Evolutionary conservation across 805 yeast species (phyloP).

Genomic region (Blastobotrys terrestris): DNA sequence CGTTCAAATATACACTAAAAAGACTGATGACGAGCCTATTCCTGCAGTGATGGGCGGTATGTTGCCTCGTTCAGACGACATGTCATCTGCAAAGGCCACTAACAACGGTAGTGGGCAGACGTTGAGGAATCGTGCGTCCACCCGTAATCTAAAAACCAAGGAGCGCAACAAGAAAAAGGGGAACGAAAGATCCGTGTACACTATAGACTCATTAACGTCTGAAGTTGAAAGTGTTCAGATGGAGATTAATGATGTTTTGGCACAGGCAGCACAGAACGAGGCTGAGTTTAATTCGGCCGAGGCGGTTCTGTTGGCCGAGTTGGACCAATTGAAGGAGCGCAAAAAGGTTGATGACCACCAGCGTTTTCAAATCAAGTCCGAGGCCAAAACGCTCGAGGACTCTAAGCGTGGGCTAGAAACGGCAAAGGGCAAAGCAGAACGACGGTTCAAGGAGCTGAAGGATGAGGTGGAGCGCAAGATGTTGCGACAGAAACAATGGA

Average conservation of each 20-base stretch:
- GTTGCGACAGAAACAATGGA: conserved; percentile 15
- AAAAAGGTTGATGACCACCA: conserved; percentile 28
- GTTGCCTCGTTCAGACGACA: not conserved
- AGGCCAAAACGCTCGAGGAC: conserved; percentile 33
- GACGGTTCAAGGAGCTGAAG: conserved; percentile 17
- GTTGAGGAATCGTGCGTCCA: conserved; percentile 6
- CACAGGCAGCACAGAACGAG: conserved; percentile 23
- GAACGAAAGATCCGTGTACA: conserved; percentile 19
- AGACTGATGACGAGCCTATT: conserved; percentile 21
- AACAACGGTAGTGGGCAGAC: not conserved
- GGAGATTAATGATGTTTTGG: conserved; percentile 27
- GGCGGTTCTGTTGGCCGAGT: conserved; percentile 23
- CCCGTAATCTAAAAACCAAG: not conserved
- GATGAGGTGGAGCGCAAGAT: conserved; percentile 14
- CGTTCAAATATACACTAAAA: conserved; percentile 25
- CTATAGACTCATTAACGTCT: conserved; percentile 30
- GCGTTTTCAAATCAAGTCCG: conserved; percentile 31
- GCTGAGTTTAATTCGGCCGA: conserved; percentile 25
- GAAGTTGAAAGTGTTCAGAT: conserved; percentile 31
- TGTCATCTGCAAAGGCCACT: conserved; percentile 2
- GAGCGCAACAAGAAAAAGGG: not conserved
- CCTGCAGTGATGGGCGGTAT: conserved; percentile 16
- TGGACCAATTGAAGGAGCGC: conserved; percentile 25
- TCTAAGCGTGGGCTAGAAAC: conserved; percentile 32
- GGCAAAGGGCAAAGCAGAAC: conserved; percentile 29